Percentiles rank a stretch among this genome's conserved stretches.
These are phyloP conservation scores for Plasmopara muralis DNA, from an alignment of 352 stramenopile species.

Conservation along the genomic window DNA sequence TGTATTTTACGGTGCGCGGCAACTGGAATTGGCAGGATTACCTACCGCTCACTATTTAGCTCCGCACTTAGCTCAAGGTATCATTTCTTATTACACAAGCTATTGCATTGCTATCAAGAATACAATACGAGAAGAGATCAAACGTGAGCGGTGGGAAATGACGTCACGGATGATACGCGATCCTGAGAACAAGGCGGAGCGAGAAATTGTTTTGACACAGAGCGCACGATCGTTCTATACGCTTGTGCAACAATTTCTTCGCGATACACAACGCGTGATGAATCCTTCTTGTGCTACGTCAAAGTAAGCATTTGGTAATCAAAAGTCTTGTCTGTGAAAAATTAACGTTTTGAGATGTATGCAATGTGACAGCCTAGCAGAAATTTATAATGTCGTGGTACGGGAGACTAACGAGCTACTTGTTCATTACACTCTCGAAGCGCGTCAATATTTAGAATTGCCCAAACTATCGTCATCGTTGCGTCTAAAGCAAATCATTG, in stretches of 20 bases:
- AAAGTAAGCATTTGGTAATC: conserved; percentile 26
- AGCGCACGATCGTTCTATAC: conserved; percentile 74
- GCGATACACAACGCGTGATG: conserved; percentile 67
- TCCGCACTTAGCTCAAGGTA: conserved; percentile 48
- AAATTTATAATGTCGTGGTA: conserved; percentile 57
- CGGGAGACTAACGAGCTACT: conserved; percentile 54
- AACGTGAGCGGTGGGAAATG: conserved; percentile 81
- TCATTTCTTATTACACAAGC: conserved; percentile 51
- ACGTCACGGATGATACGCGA: conserved; percentile 60
- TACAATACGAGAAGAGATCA: conserved; percentile 66
- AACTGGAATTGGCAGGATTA: conserved; percentile 70
- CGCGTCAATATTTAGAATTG: conserved; percentile 53
- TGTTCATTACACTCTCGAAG: conserved; percentile 51
- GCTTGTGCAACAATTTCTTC: conserved; percentile 74
- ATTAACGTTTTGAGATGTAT: conserved; percentile 7
- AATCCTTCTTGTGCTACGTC: conserved; percentile 77
- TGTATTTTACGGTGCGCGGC: conserved; percentile 73
- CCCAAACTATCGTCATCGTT: conserved; percentile 56
- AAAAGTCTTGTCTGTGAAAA: background rate
- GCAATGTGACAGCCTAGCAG: conserved; percentile 32
- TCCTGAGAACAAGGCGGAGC: conserved; percentile 54
- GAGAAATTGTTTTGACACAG: conserved; percentile 75
- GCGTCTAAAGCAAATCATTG: conserved; percentile 56
- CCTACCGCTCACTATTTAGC: conserved; percentile 70
- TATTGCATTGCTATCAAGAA: conserved; percentile 70